phyloP scores from a whole-genome alignment of 2,329 filamentous ascomycete genomes.

The Rhynchosporium agropyri region DNA sequence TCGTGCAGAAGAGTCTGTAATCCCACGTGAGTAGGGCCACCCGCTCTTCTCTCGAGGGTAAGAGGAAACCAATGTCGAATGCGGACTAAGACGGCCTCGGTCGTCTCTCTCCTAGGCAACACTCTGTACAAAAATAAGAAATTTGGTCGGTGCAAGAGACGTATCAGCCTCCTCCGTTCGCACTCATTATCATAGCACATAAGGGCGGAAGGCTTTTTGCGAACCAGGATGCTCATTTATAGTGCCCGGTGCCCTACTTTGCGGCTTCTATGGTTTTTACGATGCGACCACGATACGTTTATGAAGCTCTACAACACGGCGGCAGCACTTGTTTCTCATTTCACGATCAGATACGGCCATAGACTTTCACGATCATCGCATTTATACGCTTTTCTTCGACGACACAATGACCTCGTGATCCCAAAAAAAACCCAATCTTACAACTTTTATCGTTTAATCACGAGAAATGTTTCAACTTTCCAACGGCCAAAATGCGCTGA shows the following conservation, averaged over 20 bases:
- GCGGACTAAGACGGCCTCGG: conserved; percentile 10
- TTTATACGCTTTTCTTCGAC: neutral
- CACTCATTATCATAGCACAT: conserved; percentile 18
- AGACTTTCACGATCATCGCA: conserved; percentile 2
- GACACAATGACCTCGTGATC: neutral
- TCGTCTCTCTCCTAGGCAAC: conserved; percentile 18
- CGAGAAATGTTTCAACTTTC: neutral
- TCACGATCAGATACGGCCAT: conserved; percentile 6
- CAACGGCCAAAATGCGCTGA: conserved; percentile 1
- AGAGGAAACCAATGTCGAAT: conserved; percentile 17
- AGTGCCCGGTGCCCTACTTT: conserved; percentile 7
- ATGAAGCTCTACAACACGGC: conserved; percentile 11
- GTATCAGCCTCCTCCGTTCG: neutral
- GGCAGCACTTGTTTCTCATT: neutral
- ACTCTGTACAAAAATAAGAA: conserved; percentile 25
- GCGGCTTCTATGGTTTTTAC: conserved; percentile 4
- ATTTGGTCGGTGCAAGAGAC: conserved; percentile 4
- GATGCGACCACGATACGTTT: conserved; percentile 10
- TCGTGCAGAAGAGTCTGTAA: conserved; percentile 51
- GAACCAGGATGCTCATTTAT: conserved; percentile 3
- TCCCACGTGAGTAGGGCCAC: conserved; percentile 32
- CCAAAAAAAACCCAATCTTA: conserved; percentile 5
- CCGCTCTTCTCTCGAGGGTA: neutral
- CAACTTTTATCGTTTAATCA: conserved; percentile 4
- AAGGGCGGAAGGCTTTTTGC: conserved; percentile 17